Evolutionary conservation across 805 yeast species (phyloP), one percentile per base, ranked within the genome.

Genomic region (Wickerhamiella kurtzmanii): DNA sequence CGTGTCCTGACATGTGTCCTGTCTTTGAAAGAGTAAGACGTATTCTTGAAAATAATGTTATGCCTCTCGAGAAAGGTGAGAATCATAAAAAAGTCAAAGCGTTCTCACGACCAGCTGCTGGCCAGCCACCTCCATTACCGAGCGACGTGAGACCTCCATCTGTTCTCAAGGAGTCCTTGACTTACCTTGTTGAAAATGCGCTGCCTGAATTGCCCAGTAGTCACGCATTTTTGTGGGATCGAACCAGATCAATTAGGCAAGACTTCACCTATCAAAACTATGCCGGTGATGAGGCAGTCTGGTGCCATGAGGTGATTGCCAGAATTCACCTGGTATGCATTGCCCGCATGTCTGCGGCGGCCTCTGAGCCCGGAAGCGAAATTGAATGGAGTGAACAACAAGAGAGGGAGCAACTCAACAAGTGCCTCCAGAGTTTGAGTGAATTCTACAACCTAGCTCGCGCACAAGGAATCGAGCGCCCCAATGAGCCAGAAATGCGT

Each of bases 101-200:
- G 1, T 92, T 92, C 60, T 82, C 94, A 19, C 71, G 99, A 56
- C 96, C 99, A 0, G 95, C 95, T 16, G 96, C 97, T 0, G 98
- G 97, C 4, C 96, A 92, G 56, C 95, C 96, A 1, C 97, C 96
- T 1, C 94, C 97, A 2, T 67, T 92, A 48, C 99, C 98, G 0
- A 86, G 96, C 1, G 98, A 92, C 61, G 99, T 92, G 2, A 72
- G 99, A 50, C 95, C 98, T 1, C 98, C 99, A 0, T 74, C 72
- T 46, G 69, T 88, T 1, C 64, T 92, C 38, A 72, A 71, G 11
- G 57, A 69, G 35, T 80, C 96, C 0, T 64, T 92, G 50, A 71
- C 82, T 49, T 85, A 84, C 60, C 70, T 92, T 35, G 74, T 85
- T 5, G 77, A 77, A 17, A 72, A 76, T 37, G 63, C 82, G 1